These are phyloP conservation scores for Hypoxylon fragiforme DNA, from an alignment of 495 filamentous ascomycete species.

Conservation along the genomic window DNA sequence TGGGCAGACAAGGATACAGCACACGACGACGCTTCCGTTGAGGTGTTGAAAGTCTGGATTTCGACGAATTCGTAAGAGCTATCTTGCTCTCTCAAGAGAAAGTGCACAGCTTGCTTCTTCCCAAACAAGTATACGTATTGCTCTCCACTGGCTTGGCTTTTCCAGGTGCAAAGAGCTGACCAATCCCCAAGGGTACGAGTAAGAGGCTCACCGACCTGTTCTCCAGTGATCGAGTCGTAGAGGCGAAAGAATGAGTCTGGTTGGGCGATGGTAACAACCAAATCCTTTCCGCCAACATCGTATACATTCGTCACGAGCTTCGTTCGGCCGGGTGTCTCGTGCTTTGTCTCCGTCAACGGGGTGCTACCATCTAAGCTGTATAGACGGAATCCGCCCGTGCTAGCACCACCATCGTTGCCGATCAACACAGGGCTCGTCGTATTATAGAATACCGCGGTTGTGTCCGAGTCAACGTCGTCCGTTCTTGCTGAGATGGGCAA, in stretches of 20 bases:
- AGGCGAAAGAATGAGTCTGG: conserved; percentile 40
- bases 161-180: conserved; percentile 40
- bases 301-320: conserved; percentile 38
- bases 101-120: conserved; percentile 28
- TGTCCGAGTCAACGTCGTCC: conserved; percentile 26
- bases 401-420: conserved; percentile 39
- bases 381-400: conserved; percentile 32
- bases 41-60: conserved; percentile 35
- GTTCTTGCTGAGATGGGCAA: conserved; percentile 26
- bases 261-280: conserved; percentile 37
- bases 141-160: conserved; percentile 29
- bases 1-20: conserved; percentile 30
- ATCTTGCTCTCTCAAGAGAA: conserved; percentile 20
- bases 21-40: conserved; percentile 35
- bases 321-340: conserved; percentile 37
- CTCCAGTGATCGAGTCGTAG: conserved; percentile 23
- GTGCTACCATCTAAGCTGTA: conserved; percentile 25
- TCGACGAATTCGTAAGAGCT: conserved; percentile 29
- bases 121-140: conserved; percentile 43
- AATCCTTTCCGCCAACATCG: conserved; percentile 26
- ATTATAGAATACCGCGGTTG: conserved; percentile 23
- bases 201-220: conserved; percentile 27
- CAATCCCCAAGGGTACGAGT: conserved; percentile 38
- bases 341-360: conserved; percentile 26
- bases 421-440: conserved; percentile 29